Evolutionary conservation across 2,329 filamentous ascomycete species (phyloP).

Genomic region (Albophoma yamanashiensis): DNA sequence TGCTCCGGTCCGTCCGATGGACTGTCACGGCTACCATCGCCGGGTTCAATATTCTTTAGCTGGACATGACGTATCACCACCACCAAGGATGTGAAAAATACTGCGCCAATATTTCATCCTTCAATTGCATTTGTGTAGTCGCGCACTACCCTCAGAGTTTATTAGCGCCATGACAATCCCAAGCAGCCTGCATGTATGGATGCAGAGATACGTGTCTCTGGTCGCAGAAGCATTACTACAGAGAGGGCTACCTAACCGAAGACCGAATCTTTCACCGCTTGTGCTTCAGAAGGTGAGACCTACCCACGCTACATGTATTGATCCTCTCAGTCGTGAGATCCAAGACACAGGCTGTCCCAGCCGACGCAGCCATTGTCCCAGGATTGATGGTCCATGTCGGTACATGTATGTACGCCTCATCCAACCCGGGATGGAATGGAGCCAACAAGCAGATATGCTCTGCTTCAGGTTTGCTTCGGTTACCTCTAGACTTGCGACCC

Average conservation of each 20-base stretch:
- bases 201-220: too few relatives aligned
- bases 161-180: too few relatives aligned
- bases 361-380: neutral
- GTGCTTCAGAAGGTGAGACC: neutral
- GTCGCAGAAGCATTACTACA: too few relatives aligned
- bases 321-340: neutral
- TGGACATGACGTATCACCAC: too few relatives aligned
- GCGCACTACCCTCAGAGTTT: too few relatives aligned
- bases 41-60: too few relatives aligned
- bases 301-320: neutral
- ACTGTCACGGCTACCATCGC: too few relatives aligned
- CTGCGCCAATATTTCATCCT: too few relatives aligned
- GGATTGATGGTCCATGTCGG: neutral
- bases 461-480: neutral
- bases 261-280: neutral
- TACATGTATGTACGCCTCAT: neutral
- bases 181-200: too few relatives aligned
- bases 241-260: neutral
- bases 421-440: neutral
- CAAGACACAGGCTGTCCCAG: neutral
- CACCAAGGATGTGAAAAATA: too few relatives aligned
- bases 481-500: neutral
- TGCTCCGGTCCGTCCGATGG: too few relatives aligned
- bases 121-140: too few relatives aligned
- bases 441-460: neutral